phyloP scores from a whole-genome alignment of 306 rosid genomes.

The Medicago truncatula region DNA sequence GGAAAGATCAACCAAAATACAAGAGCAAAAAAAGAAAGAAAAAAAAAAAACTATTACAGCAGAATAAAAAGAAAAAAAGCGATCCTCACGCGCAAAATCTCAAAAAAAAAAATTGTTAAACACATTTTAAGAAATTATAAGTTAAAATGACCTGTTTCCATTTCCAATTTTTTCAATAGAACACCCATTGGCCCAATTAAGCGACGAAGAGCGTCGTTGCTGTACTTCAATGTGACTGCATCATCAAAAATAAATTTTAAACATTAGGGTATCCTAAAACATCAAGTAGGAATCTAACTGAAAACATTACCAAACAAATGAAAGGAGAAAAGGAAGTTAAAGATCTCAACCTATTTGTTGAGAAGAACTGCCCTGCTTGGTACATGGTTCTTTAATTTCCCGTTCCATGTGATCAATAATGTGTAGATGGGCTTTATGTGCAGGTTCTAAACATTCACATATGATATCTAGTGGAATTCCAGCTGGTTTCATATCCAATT shows the following conservation, averaged over 20 bases:
- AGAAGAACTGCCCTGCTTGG: constrained; percentile 58
- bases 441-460: constrained; percentile 87
- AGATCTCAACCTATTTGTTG: constrained; percentile 75
- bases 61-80: constrained; percentile 14
- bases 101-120: constrained; percentile 26
- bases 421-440: constrained; percentile 85
- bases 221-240: constrained; percentile 86
- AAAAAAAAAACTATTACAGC: neutral
- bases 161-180: constrained; percentile 79
- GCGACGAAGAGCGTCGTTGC: constrained; percentile 79
- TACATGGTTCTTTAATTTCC: constrained; percentile 75
- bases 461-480: constrained; percentile 93
- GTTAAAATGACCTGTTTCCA: constrained; percentile 74
- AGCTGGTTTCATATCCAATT: constrained; percentile 95
- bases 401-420: constrained; percentile 89
- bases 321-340: constrained; percentile 2
- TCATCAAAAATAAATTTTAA: constrained; percentile 42
- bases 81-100: constrained; percentile 4
- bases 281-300: constrained; percentile 30
- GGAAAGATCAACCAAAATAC: neutral
- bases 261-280: constrained; percentile 21
- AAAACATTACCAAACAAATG: constrained; percentile 20
- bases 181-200: constrained; percentile 94
- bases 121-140: constrained; percentile 11
- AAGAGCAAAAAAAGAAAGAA: neutral